Percentiles rank a stretch among this genome's conserved stretches.
Evolutionary conservation across 805 yeast species (phyloP).

Genomic region (Yarrowia hollandica): DNA sequence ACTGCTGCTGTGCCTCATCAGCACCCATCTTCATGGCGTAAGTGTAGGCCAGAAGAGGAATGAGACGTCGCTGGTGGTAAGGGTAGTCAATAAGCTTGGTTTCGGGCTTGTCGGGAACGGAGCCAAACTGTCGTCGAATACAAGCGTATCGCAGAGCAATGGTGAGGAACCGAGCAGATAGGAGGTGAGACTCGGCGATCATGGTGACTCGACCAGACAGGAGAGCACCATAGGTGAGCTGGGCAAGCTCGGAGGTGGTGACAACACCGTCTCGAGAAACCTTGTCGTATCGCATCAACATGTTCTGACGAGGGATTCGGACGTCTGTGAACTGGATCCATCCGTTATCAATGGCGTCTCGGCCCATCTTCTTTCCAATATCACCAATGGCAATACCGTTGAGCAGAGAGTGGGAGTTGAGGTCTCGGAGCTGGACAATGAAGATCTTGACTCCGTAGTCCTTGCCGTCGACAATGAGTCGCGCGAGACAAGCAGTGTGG

Average conservation of each 20-base stretch:
- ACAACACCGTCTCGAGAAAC: conserved; percentile 72
- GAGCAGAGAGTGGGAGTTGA: conserved; percentile 59
- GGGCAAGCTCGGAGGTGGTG: conserved; percentile 79
- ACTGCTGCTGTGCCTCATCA: conserved; percentile 55
- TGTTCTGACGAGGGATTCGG: conserved; percentile 75
- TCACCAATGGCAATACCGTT: conserved; percentile 89
- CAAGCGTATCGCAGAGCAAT: conserved; percentile 88
- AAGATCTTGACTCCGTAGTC: conserved; percentile 93
- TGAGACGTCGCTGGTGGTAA: conserved; percentile 80
- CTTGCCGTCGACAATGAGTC: conserved; percentile 74
- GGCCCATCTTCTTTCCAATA: conserved; percentile 93
- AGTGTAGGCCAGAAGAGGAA: conserved; percentile 77
- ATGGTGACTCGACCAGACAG: conserved; percentile 86
- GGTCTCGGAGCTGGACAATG: conserved; percentile 84
- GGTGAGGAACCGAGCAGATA: conserved; percentile 74
- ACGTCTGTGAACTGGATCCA: conserved; percentile 92
- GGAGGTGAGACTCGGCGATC: conserved; percentile 82
- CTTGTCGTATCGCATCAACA: conserved; percentile 77
- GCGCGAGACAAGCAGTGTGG: conserved; percentile 78
- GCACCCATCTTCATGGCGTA: conserved; percentile 77
- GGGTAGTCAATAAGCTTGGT: conserved; percentile 82
- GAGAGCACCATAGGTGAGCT: conserved; percentile 82
- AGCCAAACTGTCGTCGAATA: conserved; percentile 81
- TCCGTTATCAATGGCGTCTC: conserved; percentile 94
- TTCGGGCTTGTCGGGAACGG: conserved; percentile 52